Percentiles rank a stretch among this genome's conserved stretches.
Conservation (phyloP, 805 yeast species). For the Pichia ethanolica region DNA sequence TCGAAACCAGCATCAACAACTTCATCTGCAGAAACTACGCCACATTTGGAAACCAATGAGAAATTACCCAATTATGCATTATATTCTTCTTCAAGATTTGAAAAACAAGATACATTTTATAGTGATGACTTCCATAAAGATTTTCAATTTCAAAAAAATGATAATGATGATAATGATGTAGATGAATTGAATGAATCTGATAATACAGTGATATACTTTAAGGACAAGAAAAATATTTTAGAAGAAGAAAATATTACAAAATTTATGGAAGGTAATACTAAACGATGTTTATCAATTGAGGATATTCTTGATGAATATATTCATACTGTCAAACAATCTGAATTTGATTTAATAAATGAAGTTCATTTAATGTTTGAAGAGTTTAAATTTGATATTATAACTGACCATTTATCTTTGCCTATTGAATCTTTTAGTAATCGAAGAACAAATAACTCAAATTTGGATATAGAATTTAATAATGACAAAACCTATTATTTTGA, state of each 20-base stretch:
- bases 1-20: too few species aligned
- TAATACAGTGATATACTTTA: slow-evolving; percentile 2
- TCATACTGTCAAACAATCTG: background rate
- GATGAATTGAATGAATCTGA: slow-evolving; percentile 2
- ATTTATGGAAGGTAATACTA: background rate
- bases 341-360: background rate
- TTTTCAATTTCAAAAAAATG: background rate
- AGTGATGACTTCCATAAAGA: background rate
- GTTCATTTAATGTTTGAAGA: slow-evolving; percentile 2
- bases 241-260: background rate
- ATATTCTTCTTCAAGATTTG: too few species aligned
- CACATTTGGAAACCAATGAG: too few species aligned
- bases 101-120: too few species aligned
- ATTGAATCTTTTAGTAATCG: background rate
- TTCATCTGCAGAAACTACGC: too few species aligned
- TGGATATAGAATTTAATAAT: background rate
- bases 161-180: background rate
- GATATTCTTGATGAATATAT: background rate
- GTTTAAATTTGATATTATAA: slow-evolving; percentile 8
- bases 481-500: background rate
- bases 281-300: background rate
- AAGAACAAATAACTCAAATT: background rate
- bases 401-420: slow-evolving; percentile 1
- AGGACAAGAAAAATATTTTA: background rate
- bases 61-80: too few species aligned